Conservation (phyloP, 2,329 filamentous ascomycete species). For the Sarocladiaceae sp. region DNA sequence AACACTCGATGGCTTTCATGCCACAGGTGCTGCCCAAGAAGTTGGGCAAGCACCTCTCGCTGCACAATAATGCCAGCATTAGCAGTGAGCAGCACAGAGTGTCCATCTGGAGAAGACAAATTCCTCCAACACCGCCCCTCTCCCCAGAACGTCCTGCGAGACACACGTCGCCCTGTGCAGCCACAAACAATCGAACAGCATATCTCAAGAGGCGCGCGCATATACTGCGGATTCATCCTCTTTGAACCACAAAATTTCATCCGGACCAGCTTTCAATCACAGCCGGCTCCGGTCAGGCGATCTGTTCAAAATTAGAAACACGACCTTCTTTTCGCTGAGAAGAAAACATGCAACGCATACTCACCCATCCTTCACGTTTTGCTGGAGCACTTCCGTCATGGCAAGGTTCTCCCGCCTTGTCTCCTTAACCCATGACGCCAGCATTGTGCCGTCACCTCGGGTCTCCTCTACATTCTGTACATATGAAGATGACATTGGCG, state of each 20-base stretch:
- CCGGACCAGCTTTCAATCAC: background rate
- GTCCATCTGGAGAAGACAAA: background rate
- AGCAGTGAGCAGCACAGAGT: background rate
- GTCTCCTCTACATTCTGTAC: background rate
- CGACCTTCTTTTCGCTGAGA: background rate
- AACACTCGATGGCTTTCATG: slow-evolving; percentile 76
- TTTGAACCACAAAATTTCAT: too few relatives aligned
- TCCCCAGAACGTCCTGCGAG: too few relatives aligned
- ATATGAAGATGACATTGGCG: background rate
- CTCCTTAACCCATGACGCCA: slow-evolving; percentile 14
- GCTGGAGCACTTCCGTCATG: slow-evolving; percentile 16
- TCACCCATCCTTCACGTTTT: slow-evolving; percentile 5
- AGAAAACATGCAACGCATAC: background rate
- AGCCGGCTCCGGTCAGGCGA: background rate
- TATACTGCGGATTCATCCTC: too few relatives aligned
- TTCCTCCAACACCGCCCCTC: too few relatives aligned
- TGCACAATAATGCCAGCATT: slow-evolving; percentile 2
- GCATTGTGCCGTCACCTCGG: slow-evolving; percentile 11
- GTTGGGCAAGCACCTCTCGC: background rate
- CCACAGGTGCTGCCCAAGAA: slow-evolving; percentile 35
- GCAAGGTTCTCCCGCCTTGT: slow-evolving; percentile 14
- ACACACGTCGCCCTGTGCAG: background rate
- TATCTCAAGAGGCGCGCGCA: too few relatives aligned
- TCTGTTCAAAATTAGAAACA: background rate
- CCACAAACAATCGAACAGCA: background rate